Evolutionary conservation across 2,329 filamentous ascomycete genomes (phyloP).

Genomic region (Tolypocladium amazonense): DNA sequence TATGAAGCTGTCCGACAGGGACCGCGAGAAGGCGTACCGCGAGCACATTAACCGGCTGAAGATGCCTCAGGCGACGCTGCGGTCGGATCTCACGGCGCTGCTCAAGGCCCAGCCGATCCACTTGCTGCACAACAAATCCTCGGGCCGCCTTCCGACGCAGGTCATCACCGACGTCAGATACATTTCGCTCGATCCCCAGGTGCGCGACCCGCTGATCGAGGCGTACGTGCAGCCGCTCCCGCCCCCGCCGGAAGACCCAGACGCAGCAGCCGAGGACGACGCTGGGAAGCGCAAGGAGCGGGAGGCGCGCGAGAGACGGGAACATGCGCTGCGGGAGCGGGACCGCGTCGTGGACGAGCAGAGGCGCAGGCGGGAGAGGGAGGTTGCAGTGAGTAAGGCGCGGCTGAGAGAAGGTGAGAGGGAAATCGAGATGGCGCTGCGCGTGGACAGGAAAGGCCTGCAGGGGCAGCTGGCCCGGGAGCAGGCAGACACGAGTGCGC

Average conservation of each 20-base stretch:
- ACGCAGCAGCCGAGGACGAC: slow-evolving; percentile 33
- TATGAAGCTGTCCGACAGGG: slow-evolving; percentile 58
- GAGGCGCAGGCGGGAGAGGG: slow-evolving; percentile 47
- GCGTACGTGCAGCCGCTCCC: slow-evolving; percentile 55
- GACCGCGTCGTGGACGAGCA: slow-evolving; percentile 53
- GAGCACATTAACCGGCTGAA: slow-evolving; percentile 61
- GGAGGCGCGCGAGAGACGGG: slow-evolving; percentile 46
- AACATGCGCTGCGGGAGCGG: slow-evolving; percentile 56
- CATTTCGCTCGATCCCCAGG: slow-evolving; percentile 50
- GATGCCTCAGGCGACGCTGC: slow-evolving; percentile 53
- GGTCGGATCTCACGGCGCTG: slow-evolving; percentile 56
- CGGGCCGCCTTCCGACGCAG: slow-evolving; percentile 47
- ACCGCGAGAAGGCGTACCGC: slow-evolving; percentile 69
- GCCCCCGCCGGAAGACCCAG: slow-evolving; percentile 38
- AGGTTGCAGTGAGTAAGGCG: slow-evolving; percentile 50
- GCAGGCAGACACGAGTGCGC: slow-evolving; percentile 7
- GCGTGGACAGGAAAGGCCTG: slow-evolving; percentile 54
- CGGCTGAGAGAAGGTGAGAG: slow-evolving; percentile 54
- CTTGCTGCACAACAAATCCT: slow-evolving; percentile 48
- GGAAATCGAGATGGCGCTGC: slow-evolving; percentile 59
- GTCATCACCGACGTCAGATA: slow-evolving; percentile 59
- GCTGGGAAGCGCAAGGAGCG: slow-evolving; percentile 37
- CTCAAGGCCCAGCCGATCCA: slow-evolving; percentile 50
- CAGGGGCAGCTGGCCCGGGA: slow-evolving; percentile 43
- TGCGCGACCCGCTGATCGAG: slow-evolving; percentile 55